Base-by-base conservation (phyloP, 192 early-diverging fungal species). In the Coemansia sp. region DNA sequence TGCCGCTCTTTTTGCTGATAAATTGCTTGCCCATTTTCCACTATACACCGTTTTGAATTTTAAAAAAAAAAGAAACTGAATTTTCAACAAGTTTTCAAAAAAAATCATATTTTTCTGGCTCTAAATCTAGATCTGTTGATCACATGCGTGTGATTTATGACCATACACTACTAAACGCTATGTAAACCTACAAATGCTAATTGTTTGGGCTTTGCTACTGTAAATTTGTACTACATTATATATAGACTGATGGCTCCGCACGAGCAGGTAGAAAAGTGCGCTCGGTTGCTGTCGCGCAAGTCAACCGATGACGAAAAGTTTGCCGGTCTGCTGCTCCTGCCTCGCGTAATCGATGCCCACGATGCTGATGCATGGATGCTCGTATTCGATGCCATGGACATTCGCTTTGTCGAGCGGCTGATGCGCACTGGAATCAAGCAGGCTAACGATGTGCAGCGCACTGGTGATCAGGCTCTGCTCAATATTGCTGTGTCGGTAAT, bases 1-100 rank as follows among this genome's bases (percentile, higher is more conserved):
- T 87, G 49, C 95, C 87, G 25, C 82, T 85, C 66, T 89, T 88
- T 59, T 88, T 87, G 87, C 97, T 93, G 66, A 97, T 94, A 74
- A 99, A 99, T 47, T 82, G 66, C 57, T 76, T 82, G 60, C 43
- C 66, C 79, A 82, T 82, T 48, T 2, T 52, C 43, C 4, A 10
- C 2, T 49, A 49, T 49, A 49, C 17, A 49, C 47, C 1, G 23
- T 21, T 53, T 53, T 7, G 4, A 50, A 50, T n/a, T 43, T 14
- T n/a, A 0, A 21, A 21, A 21, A 21, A 21, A n/a, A 32, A 24
- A 2, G 6, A 45, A 45, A 59, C 57, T 51, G 50, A 19, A 57
- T 19, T 25, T 22, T 17, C 47, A 5, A 3, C 4, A 7, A n/a
- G 4, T 3, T 4, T 43, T 43, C 41, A 43, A 43, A 43, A 43